Conservation (phyloP, 108 stramenopile genomes). For the Fragilaria crotonensis region DNA sequence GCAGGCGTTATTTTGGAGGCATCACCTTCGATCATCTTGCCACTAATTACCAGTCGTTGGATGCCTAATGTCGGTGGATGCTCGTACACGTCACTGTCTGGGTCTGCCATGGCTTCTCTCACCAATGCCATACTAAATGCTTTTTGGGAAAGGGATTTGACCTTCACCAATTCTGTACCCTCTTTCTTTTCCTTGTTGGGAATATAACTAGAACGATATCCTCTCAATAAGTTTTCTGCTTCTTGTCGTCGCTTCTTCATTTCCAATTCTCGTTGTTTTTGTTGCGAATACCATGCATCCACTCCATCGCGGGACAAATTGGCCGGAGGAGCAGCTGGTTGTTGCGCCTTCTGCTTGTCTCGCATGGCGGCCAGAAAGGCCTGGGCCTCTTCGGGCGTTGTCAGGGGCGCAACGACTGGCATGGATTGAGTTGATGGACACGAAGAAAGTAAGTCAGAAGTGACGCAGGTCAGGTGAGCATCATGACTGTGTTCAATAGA, state of each 20-base stretch:
- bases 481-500: neutral
- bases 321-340: too few relatives aligned
- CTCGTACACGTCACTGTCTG: neutral
- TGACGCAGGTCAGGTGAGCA: too few relatives aligned
- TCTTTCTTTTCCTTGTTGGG: neutral
- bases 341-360: constrained; percentile 15
- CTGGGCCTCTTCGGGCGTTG: constrained; percentile 46
- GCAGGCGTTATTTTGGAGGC: too few relatives aligned
- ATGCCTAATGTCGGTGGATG: neutral
- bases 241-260: constrained; percentile 31
- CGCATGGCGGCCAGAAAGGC: constrained; percentile 36
- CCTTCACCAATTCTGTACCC: too few relatives aligned
- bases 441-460: too few relatives aligned
- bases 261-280: constrained; percentile 39
- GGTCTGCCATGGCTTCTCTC: neutral
- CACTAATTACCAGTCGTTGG: neutral
- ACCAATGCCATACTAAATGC: neutral
- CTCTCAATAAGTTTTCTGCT: constrained; percentile 38
- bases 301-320: constrained; percentile 26
- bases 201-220: too few relatives aligned
- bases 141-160: too few relatives aligned
- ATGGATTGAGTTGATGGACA: too few relatives aligned
- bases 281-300: constrained; percentile 41
- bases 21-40: too few relatives aligned
- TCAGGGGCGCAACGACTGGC: constrained; percentile 35